phyloP scores from a whole-genome alignment of 176 grass and related monocot genomes.

The sorghum (Sorghum bicolor) region Sorghum_bicolor_NCBIv3 NC_012870.2:61248501-61249000 shows the following conservation, averaged over 20 bases:
- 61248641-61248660: no score
- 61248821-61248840: slow-evolving; percentile 55
- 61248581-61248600: no score
- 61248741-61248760: not conserved
- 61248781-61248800: not conserved
- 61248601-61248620: no score
- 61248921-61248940: not conserved
- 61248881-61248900: not conserved
- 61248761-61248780: not conserved
- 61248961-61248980: slow-evolving; percentile 43
- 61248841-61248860: slow-evolving; percentile 67
- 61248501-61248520: not conserved
- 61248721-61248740: not conserved
- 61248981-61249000: slow-evolving; percentile 59
- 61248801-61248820: slow-evolving; percentile 60
- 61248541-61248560: not conserved
- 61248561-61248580: not conserved
- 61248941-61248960: not conserved
- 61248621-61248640: not conserved
- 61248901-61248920: not conserved
- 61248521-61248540: not conserved
- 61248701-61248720: not conserved
- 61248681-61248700: not conserved
- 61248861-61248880: slow-evolving; percentile 20
- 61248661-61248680: no score